Conservation (phyloP, 2,329 filamentous ascomycete genomes). For the Monilinia laxa region DNA sequence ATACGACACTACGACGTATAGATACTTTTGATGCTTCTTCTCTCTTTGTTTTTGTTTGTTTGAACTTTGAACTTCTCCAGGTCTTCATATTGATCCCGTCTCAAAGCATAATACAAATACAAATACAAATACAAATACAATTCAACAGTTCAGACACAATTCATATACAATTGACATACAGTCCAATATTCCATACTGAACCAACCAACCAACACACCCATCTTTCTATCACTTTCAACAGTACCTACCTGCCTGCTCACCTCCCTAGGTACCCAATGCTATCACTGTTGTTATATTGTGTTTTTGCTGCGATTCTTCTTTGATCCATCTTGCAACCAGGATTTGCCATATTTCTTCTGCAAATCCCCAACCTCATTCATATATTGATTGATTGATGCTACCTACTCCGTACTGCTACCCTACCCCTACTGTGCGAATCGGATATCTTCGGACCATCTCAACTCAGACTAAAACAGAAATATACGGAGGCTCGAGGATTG, state of each 20-base stretch:
- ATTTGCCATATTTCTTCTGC: background rate
- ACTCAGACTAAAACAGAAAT: background rate
- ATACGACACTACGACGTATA: too few relatives aligned
- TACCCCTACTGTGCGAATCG: background rate
- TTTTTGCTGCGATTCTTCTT: background rate
- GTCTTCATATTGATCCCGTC: too few relatives aligned
- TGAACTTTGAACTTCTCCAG: background rate
- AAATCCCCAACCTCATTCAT: too few relatives aligned
- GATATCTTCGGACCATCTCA: conserved; percentile 4
- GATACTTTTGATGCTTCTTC: too few relatives aligned
- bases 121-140: too few relatives aligned
- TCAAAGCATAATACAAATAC: too few relatives aligned
- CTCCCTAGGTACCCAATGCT: background rate
- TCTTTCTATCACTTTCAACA: too few relatives aligned
- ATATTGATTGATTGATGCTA: background rate
- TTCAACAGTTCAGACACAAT: too few relatives aligned
- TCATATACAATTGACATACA: too few relatives aligned
- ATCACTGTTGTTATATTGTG: background rate
- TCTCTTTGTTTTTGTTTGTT: background rate
- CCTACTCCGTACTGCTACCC: background rate
- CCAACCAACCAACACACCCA: too few relatives aligned
- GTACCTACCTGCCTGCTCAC: too few relatives aligned
- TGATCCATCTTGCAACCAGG: background rate
- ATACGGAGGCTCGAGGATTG: background rate
- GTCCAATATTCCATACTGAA: too few relatives aligned